Percentiles rank a stretch among this genome's conserved stretches.
These are phyloP conservation scores for Claviceps pusilla DNA, from an alignment of 2,329 filamentous ascomycete genomes.

Conservation along the genomic window DNA sequence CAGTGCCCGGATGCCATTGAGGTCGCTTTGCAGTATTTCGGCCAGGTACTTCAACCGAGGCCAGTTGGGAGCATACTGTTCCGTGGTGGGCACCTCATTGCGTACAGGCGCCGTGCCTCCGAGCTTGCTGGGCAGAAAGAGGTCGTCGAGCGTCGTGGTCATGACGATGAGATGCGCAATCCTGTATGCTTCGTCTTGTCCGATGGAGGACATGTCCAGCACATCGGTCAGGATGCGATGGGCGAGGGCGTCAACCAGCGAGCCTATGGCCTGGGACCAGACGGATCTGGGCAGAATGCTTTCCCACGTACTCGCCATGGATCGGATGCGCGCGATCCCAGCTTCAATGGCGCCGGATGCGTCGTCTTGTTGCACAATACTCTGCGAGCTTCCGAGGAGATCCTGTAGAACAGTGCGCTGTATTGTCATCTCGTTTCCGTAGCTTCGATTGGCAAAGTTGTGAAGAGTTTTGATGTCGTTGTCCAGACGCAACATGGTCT, in stretches of 20 bases:
- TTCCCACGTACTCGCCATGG: slow-evolving; percentile 42
- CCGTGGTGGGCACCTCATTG: slow-evolving; percentile 36
- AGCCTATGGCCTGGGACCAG: slow-evolving; percentile 48
- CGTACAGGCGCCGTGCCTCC: slow-evolving; percentile 12
- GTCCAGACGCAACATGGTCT: slow-evolving; percentile 41
- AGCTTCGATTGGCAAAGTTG: slow-evolving; percentile 46
- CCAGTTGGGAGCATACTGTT: slow-evolving; percentile 48
- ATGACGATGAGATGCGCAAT: slow-evolving; percentile 43
- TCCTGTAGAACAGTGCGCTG: slow-evolving; percentile 49
- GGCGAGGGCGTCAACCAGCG: slow-evolving; percentile 42
- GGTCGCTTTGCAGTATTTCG: slow-evolving; percentile 51
- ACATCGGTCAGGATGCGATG: slow-evolving; percentile 46
- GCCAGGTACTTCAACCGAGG: slow-evolving; percentile 48
- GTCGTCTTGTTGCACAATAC: slow-evolving; percentile 42
- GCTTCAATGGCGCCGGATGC: slow-evolving; percentile 36
- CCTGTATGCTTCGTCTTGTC: slow-evolving; percentile 48
- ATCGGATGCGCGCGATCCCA: slow-evolving; percentile 36
- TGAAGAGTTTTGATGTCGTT: slow-evolving; percentile 44
- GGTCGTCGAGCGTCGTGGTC: slow-evolving; percentile 42
- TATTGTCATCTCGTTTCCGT: slow-evolving; percentile 43
- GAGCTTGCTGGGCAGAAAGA: slow-evolving; percentile 37
- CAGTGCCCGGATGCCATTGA: slow-evolving; percentile 46
- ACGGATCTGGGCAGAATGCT: slow-evolving; percentile 43
- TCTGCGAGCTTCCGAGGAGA: slow-evolving; percentile 45
- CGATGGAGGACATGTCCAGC: slow-evolving; percentile 44